phyloP scores from a whole-genome alignment of 148 eudicot genomes.

The Polygonum aviculare region DNA sequence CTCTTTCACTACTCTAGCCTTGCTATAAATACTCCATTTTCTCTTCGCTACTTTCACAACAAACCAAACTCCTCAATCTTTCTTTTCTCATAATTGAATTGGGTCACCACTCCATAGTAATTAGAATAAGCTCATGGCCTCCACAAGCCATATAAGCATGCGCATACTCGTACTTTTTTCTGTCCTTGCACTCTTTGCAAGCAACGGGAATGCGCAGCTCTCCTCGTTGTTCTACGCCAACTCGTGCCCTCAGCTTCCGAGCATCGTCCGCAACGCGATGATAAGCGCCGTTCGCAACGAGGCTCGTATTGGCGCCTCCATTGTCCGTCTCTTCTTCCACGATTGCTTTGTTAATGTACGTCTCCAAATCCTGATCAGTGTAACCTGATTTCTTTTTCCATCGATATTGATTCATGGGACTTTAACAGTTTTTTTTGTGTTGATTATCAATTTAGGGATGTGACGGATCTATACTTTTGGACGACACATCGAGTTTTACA shows the following conservation, averaged over 20 bases:
- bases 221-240: constrained; percentile 18
- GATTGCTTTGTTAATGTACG: constrained; percentile 33
- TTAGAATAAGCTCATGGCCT: neutral
- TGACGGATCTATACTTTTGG: constrained; percentile 35
- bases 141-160: neutral
- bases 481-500: constrained; percentile 26
- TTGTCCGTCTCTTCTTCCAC: constrained; percentile 30
- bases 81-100: neutral
- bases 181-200: neutral
- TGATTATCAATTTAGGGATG: constrained; percentile 28
- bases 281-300: constrained; percentile 20
- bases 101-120: neutral
- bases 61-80: neutral
- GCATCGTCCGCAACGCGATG: constrained; percentile 20
- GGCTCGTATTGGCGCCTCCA: constrained; percentile 28
- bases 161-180: neutral
- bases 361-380: neutral
- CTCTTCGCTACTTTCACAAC: neutral
- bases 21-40: neutral
- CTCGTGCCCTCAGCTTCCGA: constrained; percentile 24
- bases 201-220: constrained; percentile 20
- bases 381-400: too few relatives aligned
- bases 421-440: neutral
- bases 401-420: neutral
- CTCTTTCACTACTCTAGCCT: neutral